A percentile compares a stretch with the other conserved stretches of the same genome.
Conservation (phyloP, 108 stramenopile species). For the Chaetoceros tenuissimus region DNA sequence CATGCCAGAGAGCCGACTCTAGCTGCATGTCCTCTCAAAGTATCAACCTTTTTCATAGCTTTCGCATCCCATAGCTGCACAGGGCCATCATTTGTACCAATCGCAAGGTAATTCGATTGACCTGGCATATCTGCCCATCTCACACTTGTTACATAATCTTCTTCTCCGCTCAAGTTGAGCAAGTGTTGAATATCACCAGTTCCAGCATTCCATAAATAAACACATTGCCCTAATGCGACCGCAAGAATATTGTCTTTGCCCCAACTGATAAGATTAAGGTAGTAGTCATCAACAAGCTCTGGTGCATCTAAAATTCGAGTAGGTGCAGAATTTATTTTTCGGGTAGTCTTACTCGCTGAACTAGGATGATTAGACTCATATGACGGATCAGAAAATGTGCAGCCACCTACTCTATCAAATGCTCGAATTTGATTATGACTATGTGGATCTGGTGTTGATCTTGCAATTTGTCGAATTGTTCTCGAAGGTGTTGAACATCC, state of each 20-base stretch:
- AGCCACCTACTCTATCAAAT: not conserved
- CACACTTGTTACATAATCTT: slow-evolving; percentile 96
- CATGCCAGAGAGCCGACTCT: slow-evolving; percentile 93
- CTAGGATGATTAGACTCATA: slow-evolving; percentile 7
- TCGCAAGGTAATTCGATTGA: slow-evolving; percentile 77
- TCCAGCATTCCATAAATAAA: slow-evolving; percentile 98
- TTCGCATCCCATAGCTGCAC: slow-evolving; percentile 86
- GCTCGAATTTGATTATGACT: slow-evolving; percentile 31
- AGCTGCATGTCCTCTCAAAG: slow-evolving; percentile 83
- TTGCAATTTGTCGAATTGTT: not conserved
- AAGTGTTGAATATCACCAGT: slow-evolving; percentile 93
- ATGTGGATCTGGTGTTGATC: slow-evolving; percentile 22
- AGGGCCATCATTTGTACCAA: slow-evolving; percentile 69
- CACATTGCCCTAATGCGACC: slow-evolving; percentile 93
- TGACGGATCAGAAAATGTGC: slow-evolving; percentile 9
- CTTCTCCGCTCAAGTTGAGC: slow-evolving; percentile 61
- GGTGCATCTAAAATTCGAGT: slow-evolving; percentile 95
- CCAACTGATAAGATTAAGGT: slow-evolving; percentile 94
- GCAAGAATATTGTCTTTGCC: slow-evolving; percentile 89
- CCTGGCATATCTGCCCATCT: slow-evolving; percentile 80
- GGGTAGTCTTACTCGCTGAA: slow-evolving; percentile 14
- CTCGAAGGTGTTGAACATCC: not conserved
- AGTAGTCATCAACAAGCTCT: slow-evolving; percentile 95
- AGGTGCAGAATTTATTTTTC: slow-evolving; percentile 93
- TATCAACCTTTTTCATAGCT: slow-evolving; percentile 57